Evolutionary conservation across 345 rosid genomes (phyloP).

Genomic region (Arabidopsis arenosa): DNA sequence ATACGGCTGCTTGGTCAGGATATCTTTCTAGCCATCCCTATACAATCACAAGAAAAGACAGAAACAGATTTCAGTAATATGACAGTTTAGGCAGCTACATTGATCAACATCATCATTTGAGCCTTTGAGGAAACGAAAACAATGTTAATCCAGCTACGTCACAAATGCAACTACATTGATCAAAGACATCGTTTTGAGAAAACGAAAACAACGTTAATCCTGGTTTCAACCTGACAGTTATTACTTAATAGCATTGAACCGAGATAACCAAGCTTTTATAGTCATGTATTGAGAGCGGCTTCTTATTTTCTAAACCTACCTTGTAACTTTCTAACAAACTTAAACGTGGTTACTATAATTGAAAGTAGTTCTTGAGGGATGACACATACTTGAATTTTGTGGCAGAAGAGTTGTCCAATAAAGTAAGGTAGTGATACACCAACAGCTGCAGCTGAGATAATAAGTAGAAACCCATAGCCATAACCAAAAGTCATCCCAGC

Average conservation of each 20-base stretch:
- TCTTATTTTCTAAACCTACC: neutral
- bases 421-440: constrained; percentile 93
- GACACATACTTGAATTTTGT: constrained; percentile 68
- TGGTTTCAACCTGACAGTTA: neutral
- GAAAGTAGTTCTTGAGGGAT: neutral
- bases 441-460: constrained; percentile 61
- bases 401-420: constrained; percentile 78
- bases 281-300: neutral
- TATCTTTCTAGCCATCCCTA: constrained; percentile 91
- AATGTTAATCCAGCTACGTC: neutral
- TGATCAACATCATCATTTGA: neutral
- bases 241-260: neutral
- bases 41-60: constrained; percentile 20
- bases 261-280: neutral
- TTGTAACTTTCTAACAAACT: neutral
- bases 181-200: neutral
- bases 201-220: neutral
- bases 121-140: neutral
- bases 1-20: constrained; percentile 84
- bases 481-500: constrained; percentile 98
- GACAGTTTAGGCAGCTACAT: neutral
- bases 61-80: neutral
- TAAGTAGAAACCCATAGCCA: constrained; percentile 88
- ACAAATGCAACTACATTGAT: constrained; percentile 30
- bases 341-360: neutral